phyloP scores from a whole-genome alignment of 1,139 yeast genomes.

The Blastobotrys petasosporus region DNA sequence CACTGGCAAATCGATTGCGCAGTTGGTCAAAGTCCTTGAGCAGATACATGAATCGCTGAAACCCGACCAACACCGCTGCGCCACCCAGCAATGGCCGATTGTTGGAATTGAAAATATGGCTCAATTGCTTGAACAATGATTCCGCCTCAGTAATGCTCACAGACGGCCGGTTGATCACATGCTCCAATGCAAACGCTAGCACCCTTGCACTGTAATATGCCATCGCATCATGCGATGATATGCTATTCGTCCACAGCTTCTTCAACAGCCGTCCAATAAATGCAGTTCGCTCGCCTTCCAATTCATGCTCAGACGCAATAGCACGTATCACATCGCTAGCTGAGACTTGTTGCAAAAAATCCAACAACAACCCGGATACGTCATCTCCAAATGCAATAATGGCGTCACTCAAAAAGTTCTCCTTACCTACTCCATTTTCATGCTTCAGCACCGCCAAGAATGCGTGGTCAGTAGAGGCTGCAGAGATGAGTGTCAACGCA shows the following conservation, averaged over 20 bases:
- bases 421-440: slow-evolving; percentile 13
- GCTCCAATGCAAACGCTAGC: slow-evolving; percentile 14
- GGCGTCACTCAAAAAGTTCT: slow-evolving; percentile 15
- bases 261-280: too few relatives aligned
- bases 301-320: slow-evolving; percentile 1
- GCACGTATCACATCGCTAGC: slow-evolving; percentile 12
- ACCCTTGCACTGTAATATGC: slow-evolving; percentile 18
- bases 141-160: slow-evolving; percentile 14
- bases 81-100: slow-evolving; percentile 14
- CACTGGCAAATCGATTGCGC: slow-evolving; percentile 62
- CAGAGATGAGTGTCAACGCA: slow-evolving; percentile 14
- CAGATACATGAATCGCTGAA: slow-evolving; percentile 13
- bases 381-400: slow-evolving; percentile 15
- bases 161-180: slow-evolving; percentile 12
- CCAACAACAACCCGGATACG: slow-evolving; percentile 12
- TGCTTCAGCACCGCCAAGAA: slow-evolving; percentile 14
- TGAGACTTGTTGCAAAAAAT: slow-evolving; percentile 9
- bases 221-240: slow-evolving; percentile 11
- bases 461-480: slow-evolving; percentile 16
- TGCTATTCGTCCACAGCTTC: slow-evolving; percentile 14
- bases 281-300: slow-evolving; percentile 1
- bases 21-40: slow-evolving; percentile 37
- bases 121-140: slow-evolving; percentile 11
- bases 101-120: slow-evolving; percentile 6
- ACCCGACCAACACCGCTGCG: slow-evolving; percentile 17